Conservation (phyloP, 2,329 filamentous ascomycete species). For the Cryphonectria carpinicola region DNA sequence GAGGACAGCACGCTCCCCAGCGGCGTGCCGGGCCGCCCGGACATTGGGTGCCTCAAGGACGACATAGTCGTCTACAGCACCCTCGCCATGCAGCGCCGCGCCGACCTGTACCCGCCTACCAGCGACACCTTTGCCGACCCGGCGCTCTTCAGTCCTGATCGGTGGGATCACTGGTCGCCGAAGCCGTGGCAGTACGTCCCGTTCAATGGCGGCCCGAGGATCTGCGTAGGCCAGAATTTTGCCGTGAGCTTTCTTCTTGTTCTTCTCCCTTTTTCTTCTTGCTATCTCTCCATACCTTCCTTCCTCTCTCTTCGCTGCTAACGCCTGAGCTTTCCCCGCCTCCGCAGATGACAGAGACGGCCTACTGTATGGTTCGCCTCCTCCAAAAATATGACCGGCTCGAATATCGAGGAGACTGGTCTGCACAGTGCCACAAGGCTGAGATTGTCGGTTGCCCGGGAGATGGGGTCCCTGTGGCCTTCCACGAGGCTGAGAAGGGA, state of each 20-base stretch:
- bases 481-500: slow-evolving; percentile 40
- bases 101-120: slow-evolving; percentile 36
- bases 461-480: slow-evolving; percentile 46
- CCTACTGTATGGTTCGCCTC: slow-evolving; percentile 47
- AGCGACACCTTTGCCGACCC: slow-evolving; percentile 35
- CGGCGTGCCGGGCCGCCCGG: slow-evolving; percentile 31
- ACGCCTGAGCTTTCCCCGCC: background rate
- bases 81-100: slow-evolving; percentile 36
- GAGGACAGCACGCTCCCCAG: slow-evolving; percentile 34
- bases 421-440: slow-evolving; percentile 48
- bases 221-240: slow-evolving; percentile 64
- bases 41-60: slow-evolving; percentile 33
- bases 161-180: slow-evolving; percentile 37
- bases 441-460: slow-evolving; percentile 50
- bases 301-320: slow-evolving; percentile 18
- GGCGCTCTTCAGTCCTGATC: slow-evolving; percentile 36
- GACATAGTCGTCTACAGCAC: slow-evolving; percentile 35
- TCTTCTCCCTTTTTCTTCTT: too few relatives aligned
- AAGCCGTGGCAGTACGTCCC: slow-evolving; percentile 42
- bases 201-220: slow-evolving; percentile 45
- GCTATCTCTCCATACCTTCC: too few relatives aligned
- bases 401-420: slow-evolving; percentile 52
- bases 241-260: slow-evolving; percentile 44
- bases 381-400: slow-evolving; percentile 63
- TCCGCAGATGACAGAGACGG: slow-evolving; percentile 18